Evolutionary conservation across 805 yeast species (phyloP).

Genomic region (Saccharomyces eubayanus): DNA sequence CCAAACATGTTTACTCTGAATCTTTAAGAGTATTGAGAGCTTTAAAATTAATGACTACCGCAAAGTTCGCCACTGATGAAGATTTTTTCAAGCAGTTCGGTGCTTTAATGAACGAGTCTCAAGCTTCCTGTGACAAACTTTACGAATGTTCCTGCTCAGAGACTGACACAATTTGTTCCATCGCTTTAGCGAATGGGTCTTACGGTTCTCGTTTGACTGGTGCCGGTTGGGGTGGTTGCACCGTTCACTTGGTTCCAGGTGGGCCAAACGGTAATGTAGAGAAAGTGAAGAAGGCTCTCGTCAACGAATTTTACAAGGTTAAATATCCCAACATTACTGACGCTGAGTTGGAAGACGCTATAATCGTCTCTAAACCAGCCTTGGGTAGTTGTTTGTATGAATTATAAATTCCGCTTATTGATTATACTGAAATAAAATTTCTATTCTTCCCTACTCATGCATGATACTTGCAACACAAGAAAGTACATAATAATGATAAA

Average conservation of each 20-base stretch:
- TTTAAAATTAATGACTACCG: slow-evolving; percentile 34
- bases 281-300: slow-evolving; percentile 40
- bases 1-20: slow-evolving; percentile 57
- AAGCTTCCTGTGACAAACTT: slow-evolving; percentile 39
- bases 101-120: slow-evolving; percentile 49
- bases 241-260: slow-evolving; percentile 48
- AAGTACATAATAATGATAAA: background rate
- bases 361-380: slow-evolving; percentile 49
- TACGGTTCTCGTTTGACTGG: slow-evolving; percentile 70
- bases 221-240: slow-evolving; percentile 72
- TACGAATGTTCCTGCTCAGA: slow-evolving; percentile 51
- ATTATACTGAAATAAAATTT: background rate
- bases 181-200: slow-evolving; percentile 51
- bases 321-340: slow-evolving; percentile 42
- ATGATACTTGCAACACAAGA: background rate
- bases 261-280: slow-evolving; percentile 17
- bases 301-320: slow-evolving; percentile 42
- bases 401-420: slow-evolving; percentile 4
- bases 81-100: slow-evolving; percentile 42
- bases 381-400: slow-evolving; percentile 37
- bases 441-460: background rate
- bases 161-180: slow-evolving; percentile 43
- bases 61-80: slow-evolving; percentile 10
- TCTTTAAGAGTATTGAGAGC: slow-evolving; percentile 50
- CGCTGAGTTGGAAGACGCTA: slow-evolving; percentile 40